Conservation (phyloP, 768 basidiomycete species). For the Rhizopogon vinicolor region DNA sequence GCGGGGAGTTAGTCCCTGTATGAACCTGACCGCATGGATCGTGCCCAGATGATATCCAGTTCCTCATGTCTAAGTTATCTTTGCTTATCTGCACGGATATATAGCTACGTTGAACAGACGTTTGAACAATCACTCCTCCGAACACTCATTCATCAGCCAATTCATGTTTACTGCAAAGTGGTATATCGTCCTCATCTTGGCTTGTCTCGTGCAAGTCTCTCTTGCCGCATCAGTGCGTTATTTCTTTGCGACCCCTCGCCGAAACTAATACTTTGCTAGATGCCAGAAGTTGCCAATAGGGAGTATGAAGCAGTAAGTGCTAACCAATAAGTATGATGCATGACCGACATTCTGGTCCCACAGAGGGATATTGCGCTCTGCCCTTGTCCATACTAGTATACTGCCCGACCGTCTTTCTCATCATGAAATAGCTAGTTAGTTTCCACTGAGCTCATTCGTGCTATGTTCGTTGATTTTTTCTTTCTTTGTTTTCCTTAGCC, state of each 20-base stretch:
- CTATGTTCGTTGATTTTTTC: too few relatives aligned
- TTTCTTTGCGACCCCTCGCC: neutral
- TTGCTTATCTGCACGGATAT: constrained; percentile 6
- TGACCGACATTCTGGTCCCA: constrained; percentile 1
- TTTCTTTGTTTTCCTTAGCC: too few relatives aligned
- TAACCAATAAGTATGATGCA: neutral
- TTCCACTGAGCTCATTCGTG: too few relatives aligned
- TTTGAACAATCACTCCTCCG: neutral
- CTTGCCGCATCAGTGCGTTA: constrained; percentile 17
- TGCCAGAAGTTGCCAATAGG: constrained; percentile 4
- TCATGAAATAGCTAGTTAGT: too few relatives aligned
- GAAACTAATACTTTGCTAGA: constrained; percentile 10
- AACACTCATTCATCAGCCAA: neutral
- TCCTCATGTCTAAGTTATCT: constrained; percentile 15
- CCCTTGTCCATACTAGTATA: too few relatives aligned
- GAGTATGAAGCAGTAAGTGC: constrained; percentile 6
- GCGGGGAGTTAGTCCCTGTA: too few relatives aligned
- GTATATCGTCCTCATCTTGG: constrained; percentile 16
- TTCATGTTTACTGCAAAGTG: constrained; percentile 18
- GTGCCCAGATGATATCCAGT: neutral
- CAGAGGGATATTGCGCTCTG: neutral
- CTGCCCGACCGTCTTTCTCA: too few relatives aligned
- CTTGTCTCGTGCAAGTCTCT: constrained; percentile 16
- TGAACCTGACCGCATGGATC: too few relatives aligned
- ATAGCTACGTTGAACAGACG: constrained; percentile 6